phyloP scores from a whole-genome alignment of 2,329 filamentous ascomycete genomes.

The Elsinoe batatas region DNA sequence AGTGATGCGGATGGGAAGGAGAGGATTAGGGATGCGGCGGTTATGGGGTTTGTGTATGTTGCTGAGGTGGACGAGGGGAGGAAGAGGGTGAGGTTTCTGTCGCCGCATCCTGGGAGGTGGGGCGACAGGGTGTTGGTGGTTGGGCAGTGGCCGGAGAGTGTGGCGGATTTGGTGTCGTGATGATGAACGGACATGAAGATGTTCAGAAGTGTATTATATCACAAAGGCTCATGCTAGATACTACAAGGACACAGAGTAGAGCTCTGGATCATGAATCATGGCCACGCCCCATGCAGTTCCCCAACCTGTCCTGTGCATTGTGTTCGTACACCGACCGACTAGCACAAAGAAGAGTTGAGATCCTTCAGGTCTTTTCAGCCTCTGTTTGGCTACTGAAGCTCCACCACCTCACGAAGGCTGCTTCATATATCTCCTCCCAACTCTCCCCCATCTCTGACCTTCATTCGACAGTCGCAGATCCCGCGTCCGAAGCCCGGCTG shows the following conservation, averaged over 20 bases:
- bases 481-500: slow-evolving; percentile 19
- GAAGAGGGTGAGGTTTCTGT: slow-evolving; percentile 68
- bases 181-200: neutral
- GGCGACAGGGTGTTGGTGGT: slow-evolving; percentile 72
- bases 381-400: neutral
- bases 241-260: neutral
- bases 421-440: neutral
- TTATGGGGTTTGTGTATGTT: slow-evolving; percentile 90
- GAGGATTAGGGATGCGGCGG: slow-evolving; percentile 65
- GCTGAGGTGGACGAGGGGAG: slow-evolving; percentile 82
- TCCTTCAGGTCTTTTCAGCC: neutral
- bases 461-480: slow-evolving; percentile 25
- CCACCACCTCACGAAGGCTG: neutral
- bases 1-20: slow-evolving; percentile 56
- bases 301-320: neutral
- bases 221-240: slow-evolving; percentile 10
- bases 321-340: neutral
- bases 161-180: slow-evolving; percentile 61
- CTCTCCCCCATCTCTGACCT: neutral
- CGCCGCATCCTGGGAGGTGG: slow-evolving; percentile 72
- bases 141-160: slow-evolving; percentile 79
- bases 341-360: slow-evolving; percentile 1
- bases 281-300: neutral
- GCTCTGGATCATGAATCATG: neutral
- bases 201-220: slow-evolving; percentile 5